Conservation (phyloP, 2,329 filamentous ascomycete genomes). For the Hypoxylon sp. region DNA sequence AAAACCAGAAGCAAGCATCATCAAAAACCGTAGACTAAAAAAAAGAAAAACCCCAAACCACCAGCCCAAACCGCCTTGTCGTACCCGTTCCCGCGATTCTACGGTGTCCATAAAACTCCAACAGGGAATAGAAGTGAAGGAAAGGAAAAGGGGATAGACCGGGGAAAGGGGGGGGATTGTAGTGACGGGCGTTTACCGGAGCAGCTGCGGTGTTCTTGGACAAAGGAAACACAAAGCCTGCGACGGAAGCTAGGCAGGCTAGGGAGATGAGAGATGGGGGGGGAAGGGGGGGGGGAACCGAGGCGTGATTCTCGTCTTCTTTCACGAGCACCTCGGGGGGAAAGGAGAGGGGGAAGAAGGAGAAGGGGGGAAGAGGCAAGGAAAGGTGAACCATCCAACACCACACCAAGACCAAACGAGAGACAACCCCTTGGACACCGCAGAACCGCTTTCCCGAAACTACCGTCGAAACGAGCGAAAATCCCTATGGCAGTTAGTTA, state of each 20-base stretch:
- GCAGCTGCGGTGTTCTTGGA: constrained; percentile 10
- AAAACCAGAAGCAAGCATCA: not conserved
- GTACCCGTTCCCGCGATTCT: constrained; percentile 23
- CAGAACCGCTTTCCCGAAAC: constrained; percentile 29
- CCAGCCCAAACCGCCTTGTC: not conserved
- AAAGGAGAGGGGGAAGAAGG: not conserved
- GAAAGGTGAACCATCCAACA: constrained; percentile 6
- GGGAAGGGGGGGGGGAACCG: not conserved
- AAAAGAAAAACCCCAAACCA: not conserved
- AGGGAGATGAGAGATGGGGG: not conserved
- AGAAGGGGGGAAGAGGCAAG: not conserved
- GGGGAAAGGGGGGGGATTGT: not conserved
- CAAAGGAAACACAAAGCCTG: not conserved
- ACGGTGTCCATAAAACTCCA: constrained; percentile 22
- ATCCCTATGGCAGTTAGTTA: not conserved
- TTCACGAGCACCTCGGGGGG: not conserved
- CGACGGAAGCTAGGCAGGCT: constrained; percentile 1
- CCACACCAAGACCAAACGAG: constrained; percentile 7
- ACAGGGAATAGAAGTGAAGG: constrained; percentile 3
- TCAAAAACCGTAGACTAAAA: not conserved
- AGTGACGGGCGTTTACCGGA: not conserved
- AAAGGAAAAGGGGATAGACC: not conserved
- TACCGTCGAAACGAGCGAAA: constrained; percentile 12
- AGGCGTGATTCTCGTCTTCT: not conserved
- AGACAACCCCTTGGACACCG: constrained; percentile 21